phyloP scores from a whole-genome alignment of 164 flowering plant genomes.

The Buxus sempervirens region DNA sequence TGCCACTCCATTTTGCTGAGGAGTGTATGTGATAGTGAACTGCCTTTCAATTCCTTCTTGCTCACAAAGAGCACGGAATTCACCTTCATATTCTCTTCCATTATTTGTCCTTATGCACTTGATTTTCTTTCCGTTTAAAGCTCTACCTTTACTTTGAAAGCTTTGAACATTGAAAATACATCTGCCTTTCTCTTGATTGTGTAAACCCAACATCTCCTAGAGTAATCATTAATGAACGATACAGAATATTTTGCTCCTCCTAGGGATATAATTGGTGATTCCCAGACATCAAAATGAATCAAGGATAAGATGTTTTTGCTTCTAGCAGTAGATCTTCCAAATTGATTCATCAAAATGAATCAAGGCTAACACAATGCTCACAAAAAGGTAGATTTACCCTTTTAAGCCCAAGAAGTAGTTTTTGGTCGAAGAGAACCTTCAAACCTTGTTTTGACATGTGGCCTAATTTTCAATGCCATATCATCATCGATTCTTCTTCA shows the following conservation, averaged over 20 bases:
- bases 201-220: too few relatives aligned
- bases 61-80: background rate
- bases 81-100: conserved; percentile 9
- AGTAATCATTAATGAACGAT: too few relatives aligned
- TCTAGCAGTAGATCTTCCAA: conserved; percentile 9
- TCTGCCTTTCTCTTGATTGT: conserved; percentile 10
- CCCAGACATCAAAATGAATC: too few relatives aligned
- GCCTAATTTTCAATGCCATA: conserved; percentile 15
- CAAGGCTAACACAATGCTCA: too few relatives aligned
- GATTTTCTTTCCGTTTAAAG: conserved; percentile 8
- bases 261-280: conserved; percentile 11
- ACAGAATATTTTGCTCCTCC: too few relatives aligned
- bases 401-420: conserved; percentile 8
- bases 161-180: conserved; percentile 11
- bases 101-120: too few relatives aligned
- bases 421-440: conserved; percentile 4
- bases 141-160: conserved; percentile 11
- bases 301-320: conserved; percentile 9
- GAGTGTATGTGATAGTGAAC: too few relatives aligned
- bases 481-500: conserved; percentile 9
- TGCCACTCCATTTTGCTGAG: too few relatives aligned
- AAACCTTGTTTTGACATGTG: conserved; percentile 14
- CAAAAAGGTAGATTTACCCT: too few relatives aligned
- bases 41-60: conserved; percentile 18
- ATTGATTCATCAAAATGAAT: conserved; percentile 12